Percentiles rank a stretch among this genome's conserved stretches.
Evolutionary conservation across 257 asterid species (phyloP).

Genomic region (Penstemon eatonii): DNA sequence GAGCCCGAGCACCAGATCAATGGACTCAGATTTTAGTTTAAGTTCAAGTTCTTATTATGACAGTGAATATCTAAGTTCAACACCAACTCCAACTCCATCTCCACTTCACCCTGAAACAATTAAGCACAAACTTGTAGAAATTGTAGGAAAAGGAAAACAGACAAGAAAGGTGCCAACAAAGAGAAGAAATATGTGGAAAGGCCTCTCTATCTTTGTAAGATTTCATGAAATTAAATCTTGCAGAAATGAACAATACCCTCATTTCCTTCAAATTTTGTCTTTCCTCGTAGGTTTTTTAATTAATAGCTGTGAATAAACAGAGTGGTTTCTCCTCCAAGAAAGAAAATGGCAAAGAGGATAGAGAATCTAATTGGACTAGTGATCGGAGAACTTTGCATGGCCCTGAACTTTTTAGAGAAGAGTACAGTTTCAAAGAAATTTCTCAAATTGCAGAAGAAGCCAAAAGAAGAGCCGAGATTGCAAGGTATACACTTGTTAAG

Average conservation of each 20-base stretch:
- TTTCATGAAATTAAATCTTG: not conserved
- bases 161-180: not conserved
- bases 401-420: not conserved
- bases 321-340: conserved; percentile 4
- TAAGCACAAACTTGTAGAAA: not conserved
- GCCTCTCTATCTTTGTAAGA: conserved; percentile 15
- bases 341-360: conserved; percentile 1
- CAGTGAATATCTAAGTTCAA: not conserved
- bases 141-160: not conserved
- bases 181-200: conserved; percentile 11
- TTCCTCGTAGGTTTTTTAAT: not conserved
- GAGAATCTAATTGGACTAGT: not conserved
- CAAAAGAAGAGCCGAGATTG: not conserved
- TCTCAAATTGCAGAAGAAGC: not conserved
- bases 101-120: not conserved
- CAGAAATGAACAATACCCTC: too few relatives aligned
- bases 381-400: conserved; percentile 11
- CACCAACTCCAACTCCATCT: not conserved
- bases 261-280: too few relatives aligned
- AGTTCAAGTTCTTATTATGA: too few relatives aligned
- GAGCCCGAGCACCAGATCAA: not conserved
- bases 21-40: not conserved
- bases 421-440: not conserved
- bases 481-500: too few relatives aligned
- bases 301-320: not conserved